A percentile compares a stretch with the other conserved stretches of the same genome.
Evolutionary conservation across 2,329 filamentous ascomycete genomes (phyloP).

Genomic region (Basipetospora chlamydospora): DNA sequence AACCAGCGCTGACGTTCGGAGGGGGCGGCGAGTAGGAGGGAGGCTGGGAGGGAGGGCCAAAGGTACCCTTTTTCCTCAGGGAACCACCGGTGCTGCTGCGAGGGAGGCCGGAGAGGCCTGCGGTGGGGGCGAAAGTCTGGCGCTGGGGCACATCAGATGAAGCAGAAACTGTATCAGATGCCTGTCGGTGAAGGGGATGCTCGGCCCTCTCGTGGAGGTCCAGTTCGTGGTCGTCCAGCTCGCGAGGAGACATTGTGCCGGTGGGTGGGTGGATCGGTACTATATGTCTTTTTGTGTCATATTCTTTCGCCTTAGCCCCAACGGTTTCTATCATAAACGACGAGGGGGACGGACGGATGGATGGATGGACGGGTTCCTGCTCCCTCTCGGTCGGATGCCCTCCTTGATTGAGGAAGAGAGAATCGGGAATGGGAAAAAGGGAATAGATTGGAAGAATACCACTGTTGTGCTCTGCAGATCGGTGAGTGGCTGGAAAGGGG

Average conservation of each 20-base stretch:
- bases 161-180: slow-evolving; percentile 4
- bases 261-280: background rate
- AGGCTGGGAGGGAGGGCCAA: background rate
- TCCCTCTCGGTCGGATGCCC: no score
- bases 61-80: background rate
- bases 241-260: background rate
- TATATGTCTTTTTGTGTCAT: background rate
- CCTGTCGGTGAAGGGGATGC: slow-evolving; percentile 1
- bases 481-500: slow-evolving; percentile 6
- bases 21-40: background rate
- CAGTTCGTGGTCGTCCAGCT: slow-evolving; percentile 1
- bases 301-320: no score
- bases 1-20: slow-evolving; percentile 1
- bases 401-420: no score
- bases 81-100: background rate
- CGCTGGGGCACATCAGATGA: slow-evolving; percentile 5
- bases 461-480: background rate
- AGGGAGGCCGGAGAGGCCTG: background rate
- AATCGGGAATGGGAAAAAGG: no score
- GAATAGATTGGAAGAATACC: slow-evolving; percentile 5
- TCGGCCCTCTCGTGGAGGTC: background rate
- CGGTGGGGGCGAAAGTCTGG: background rate
- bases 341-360: no score
- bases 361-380: no score
- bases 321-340: no score